Conservation (phyloP, 129 eudicot genomes). For the Chrysanthemum makinoi region DNA sequence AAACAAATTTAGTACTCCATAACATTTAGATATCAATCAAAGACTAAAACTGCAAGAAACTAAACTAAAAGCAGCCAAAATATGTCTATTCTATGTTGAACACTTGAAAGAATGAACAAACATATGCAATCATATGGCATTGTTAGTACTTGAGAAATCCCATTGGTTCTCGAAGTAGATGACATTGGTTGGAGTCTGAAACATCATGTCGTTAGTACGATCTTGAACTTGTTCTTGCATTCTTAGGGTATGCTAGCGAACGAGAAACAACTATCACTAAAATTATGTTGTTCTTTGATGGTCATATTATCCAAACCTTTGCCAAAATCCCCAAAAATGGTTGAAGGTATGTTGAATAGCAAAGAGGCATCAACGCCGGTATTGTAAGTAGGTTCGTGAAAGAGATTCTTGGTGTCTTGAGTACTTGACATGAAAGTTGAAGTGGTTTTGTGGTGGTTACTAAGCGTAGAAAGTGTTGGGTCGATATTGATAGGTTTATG, state of each 20-base stretch:
- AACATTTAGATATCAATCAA: too few species aligned
- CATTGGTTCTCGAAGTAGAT: conserved; percentile 31
- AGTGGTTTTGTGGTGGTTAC: conserved; percentile 11
- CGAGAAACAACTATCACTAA: conserved; percentile 17
- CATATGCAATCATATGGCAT: conserved; percentile 17
- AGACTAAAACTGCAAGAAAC: neutral
- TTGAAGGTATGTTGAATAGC: conserved; percentile 51
- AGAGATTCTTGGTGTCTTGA: neutral
- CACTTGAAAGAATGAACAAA: neutral
- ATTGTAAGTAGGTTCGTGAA: conserved; percentile 15
- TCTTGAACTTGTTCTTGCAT: conserved; percentile 19
- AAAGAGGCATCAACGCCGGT: conserved; percentile 43
- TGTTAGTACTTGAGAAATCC: conserved; percentile 45
- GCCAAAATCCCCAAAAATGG: conserved; percentile 40
- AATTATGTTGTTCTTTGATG: conserved; percentile 19
- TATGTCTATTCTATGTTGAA: neutral
- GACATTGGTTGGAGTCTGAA: conserved; percentile 19
- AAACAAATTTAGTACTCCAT: too few species aligned
- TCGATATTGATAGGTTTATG: conserved; percentile 2
- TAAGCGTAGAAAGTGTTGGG: conserved; percentile 6
- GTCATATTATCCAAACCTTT: conserved; percentile 21
- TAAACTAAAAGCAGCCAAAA: neutral
- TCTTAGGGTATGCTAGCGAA: conserved; percentile 3
- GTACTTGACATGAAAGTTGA: conserved; percentile 5
- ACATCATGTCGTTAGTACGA: neutral